Evolutionary conservation across 371 early-diverging fungal genomes (phyloP).

Genomic region (Dinochytrium kinnereticum): DNA sequence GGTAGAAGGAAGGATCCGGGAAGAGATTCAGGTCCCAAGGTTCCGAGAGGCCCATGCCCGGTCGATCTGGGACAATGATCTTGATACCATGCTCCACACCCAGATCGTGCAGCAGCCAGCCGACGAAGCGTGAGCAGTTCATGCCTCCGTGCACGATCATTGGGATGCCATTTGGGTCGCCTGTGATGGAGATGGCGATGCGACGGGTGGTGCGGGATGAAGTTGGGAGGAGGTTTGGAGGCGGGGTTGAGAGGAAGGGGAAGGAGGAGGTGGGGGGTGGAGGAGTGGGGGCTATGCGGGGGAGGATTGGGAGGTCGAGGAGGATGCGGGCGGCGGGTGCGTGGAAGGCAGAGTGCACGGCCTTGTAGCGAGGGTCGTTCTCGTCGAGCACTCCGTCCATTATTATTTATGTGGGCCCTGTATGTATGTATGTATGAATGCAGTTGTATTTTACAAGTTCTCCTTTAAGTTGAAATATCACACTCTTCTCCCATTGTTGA

Average conservation of each 20-base stretch:
- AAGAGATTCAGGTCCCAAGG: slow-evolving; percentile 15
- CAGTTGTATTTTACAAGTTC: background rate
- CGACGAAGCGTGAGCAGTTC: background rate
- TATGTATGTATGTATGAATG: background rate
- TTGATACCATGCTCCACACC: slow-evolving; percentile 6
- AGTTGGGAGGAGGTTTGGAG: background rate
- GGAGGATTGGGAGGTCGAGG: slow-evolving; percentile 5
- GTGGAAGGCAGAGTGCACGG: background rate
- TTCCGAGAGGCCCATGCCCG: slow-evolving; percentile 10
- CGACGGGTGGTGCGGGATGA: background rate
- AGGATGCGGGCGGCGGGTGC: slow-evolving; percentile 13
- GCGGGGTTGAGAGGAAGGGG: background rate
- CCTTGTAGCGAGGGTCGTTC: slow-evolving; percentile 4
- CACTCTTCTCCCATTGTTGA: background rate
- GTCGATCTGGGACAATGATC: slow-evolving; percentile 16
- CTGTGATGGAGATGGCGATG: slow-evolving; percentile 11
- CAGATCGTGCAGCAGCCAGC: slow-evolving; percentile 17
- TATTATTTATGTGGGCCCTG: no score
- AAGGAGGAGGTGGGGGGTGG: background rate
- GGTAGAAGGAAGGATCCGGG: background rate
- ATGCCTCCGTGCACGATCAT: slow-evolving; percentile 10
- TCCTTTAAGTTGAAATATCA: background rate
- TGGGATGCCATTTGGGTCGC: slow-evolving; percentile 13
- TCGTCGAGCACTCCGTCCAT: background rate
- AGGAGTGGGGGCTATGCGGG: background rate